These are phyloP conservation scores for Tylopilus intermedius DNA, from an alignment of 768 basidiomycete species.

Conservation along the genomic window DNA sequence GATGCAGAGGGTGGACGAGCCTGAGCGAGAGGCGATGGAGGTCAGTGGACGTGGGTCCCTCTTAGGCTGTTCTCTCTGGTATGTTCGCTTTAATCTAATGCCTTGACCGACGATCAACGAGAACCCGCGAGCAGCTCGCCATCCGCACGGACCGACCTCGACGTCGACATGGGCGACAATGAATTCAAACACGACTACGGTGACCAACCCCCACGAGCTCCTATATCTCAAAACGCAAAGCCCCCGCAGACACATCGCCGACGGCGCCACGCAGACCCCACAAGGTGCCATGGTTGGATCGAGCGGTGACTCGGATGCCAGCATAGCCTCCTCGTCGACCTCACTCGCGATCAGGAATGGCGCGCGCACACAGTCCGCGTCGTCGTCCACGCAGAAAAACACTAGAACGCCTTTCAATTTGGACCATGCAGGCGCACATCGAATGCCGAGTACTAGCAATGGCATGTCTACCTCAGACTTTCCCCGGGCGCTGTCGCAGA, in stretches of 20 bases:
- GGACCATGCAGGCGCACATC: not conserved
- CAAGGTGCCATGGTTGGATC: conserved; percentile 22
- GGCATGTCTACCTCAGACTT: conserved; percentile 19
- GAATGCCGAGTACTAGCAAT: not conserved
- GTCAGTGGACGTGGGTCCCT: conserved; percentile 16
- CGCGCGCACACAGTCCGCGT: conserved; percentile 8
- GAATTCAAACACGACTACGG: conserved; percentile 11
- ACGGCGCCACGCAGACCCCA: conserved; percentile 3
- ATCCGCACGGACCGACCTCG: conserved; percentile 16
- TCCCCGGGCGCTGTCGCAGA: conserved; percentile 14
- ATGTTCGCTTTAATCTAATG: conserved; percentile 2
- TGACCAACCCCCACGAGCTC: not conserved
- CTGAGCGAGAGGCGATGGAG: not conserved
- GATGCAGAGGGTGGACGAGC: not conserved
- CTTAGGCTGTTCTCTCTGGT: conserved; percentile 24
- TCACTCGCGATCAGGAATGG: not conserved
- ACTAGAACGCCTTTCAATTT: too few species aligned
- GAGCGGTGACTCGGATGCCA: not conserved
- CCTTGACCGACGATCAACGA: conserved; percentile 7
- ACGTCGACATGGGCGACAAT: conserved; percentile 20
- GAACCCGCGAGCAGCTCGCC: conserved; percentile 20
- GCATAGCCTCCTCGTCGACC: not conserved
- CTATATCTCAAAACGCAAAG: conserved; percentile 28
- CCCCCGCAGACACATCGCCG: conserved; percentile 7
- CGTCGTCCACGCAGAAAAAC: not conserved